Percentiles rank a stretch among this genome's conserved stretches.
phyloP scores from a whole-genome alignment of 352 stramenopile genomes.

The Globisporangium rhizosaccharum region DNA sequence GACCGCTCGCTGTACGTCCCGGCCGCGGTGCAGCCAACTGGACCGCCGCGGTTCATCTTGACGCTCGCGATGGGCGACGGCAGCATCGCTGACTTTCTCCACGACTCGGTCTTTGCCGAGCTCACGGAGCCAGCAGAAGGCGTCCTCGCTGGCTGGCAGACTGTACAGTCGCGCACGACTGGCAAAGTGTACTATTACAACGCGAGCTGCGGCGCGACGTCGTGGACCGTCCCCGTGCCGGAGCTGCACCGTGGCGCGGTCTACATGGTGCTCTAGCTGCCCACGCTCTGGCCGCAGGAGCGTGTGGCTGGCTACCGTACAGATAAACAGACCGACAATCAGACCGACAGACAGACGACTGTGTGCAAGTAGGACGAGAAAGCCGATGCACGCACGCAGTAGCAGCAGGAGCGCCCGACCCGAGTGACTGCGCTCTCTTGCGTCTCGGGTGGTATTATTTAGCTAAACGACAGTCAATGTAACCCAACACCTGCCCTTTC shows the following conservation, averaged over 20 bases:
- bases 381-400: not conserved
- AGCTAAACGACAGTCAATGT: conserved; percentile 22
- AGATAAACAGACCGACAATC: no score
- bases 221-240: conserved; percentile 63
- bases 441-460: conserved; percentile 17
- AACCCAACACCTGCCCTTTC: conserved; percentile 3
- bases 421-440: no score
- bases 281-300: no score
- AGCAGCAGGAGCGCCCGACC: conserved; percentile 1
- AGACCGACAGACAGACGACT: not conserved
- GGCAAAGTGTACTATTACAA: conserved; percentile 86
- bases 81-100: conserved; percentile 59
- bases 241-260: conserved; percentile 47
- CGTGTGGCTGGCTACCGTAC: no score
- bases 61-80: conserved; percentile 59
- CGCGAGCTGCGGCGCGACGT: conserved; percentile 63
- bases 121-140: conserved; percentile 35
- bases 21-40: conserved; percentile 6
- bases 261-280: conserved; percentile 72
- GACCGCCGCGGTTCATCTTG: conserved; percentile 40
- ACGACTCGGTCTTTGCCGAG: conserved; percentile 60
- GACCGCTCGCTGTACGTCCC: conserved; percentile 12
- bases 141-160: conserved; percentile 45
- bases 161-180: conserved; percentile 64
- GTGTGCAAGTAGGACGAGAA: no score